Percentiles rank a stretch among this genome's conserved stretches.
phyloP scores from a whole-genome alignment of 2,329 filamentous ascomycete genomes.

The Helicocarpus griseus region DNA sequence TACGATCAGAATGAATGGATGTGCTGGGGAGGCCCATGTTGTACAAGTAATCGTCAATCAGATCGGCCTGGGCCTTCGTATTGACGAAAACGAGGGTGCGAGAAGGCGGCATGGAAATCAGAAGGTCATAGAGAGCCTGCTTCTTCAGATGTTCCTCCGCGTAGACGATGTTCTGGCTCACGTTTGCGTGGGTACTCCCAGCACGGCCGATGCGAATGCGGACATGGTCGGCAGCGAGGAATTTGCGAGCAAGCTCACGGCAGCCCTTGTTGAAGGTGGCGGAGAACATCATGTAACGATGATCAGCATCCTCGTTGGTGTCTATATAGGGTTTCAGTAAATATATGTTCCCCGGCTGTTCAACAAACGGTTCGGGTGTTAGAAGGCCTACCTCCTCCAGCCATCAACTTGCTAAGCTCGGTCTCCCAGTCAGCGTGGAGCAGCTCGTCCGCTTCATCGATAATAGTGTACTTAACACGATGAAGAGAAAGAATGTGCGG shows the following conservation, averaged over 20 bases:
- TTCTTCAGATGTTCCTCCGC: slow-evolving; percentile 60
- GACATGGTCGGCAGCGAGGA: slow-evolving; percentile 63
- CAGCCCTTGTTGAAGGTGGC: slow-evolving; percentile 82
- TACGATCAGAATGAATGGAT: slow-evolving; percentile 80
- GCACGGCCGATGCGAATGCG: slow-evolving; percentile 80
- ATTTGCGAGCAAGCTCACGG: slow-evolving; percentile 65
- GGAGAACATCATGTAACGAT: slow-evolving; percentile 74
- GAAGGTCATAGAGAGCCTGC: slow-evolving; percentile 59
- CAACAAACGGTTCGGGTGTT: not conserved
- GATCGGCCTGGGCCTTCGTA: slow-evolving; percentile 65
- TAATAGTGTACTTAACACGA: slow-evolving; percentile 50
- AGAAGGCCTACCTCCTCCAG: slow-evolving; percentile 60
- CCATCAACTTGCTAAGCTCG: slow-evolving; percentile 65
- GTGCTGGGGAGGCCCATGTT: slow-evolving; percentile 71
- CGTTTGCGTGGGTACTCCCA: slow-evolving; percentile 73
- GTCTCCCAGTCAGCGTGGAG: slow-evolving; percentile 68
- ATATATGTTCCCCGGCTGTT: not conserved
- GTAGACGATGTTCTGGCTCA: slow-evolving; percentile 61
- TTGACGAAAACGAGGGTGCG: slow-evolving; percentile 90
- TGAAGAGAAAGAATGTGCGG: slow-evolving; percentile 34
- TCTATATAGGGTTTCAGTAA: slow-evolving; percentile 32
- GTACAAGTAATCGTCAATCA: slow-evolving; percentile 78
- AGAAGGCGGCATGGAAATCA: slow-evolving; percentile 59
- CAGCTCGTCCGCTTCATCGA: slow-evolving; percentile 95
- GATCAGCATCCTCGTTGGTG: slow-evolving; percentile 64